These are phyloP conservation scores for Amyloporia xantha DNA, from an alignment of 768 basidiomycete genomes.

Conservation along the genomic window DNA sequence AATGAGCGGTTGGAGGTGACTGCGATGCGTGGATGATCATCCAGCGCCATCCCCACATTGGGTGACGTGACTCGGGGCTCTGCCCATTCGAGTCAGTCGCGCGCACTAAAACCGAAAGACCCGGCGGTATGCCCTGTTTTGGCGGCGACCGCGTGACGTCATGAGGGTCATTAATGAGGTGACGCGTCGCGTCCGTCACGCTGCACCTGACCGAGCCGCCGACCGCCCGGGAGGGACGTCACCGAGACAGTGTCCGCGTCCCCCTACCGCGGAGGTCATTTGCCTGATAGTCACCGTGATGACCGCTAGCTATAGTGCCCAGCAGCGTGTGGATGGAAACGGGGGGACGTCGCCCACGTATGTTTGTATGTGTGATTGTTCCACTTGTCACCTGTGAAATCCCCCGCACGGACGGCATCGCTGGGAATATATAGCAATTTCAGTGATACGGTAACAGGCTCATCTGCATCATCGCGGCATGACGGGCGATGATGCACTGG, in stretches of 20 bases:
- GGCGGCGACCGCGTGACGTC: neutral
- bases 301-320: neutral
- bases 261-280: neutral
- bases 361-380: too few species aligned
- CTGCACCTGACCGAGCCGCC: too few species aligned
- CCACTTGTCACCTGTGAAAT: too few species aligned
- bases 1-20: neutral
- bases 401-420: neutral
- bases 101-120: neutral
- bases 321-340: too few species aligned
- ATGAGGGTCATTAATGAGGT: neutral
- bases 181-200: neutral
- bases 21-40: neutral
- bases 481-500: neutral
- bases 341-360: too few species aligned
- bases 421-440: neutral
- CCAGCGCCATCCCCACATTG: neutral
- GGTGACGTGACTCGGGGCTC: neutral
- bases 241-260: too few species aligned
- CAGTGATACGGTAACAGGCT: neutral
- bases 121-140: neutral
- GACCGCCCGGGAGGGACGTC: too few species aligned
- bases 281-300: neutral
- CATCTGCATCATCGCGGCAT: neutral
- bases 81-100: neutral